These are phyloP conservation scores for Wickerhamiella sorbophila DNA, from an alignment of 805 yeast species.

Conservation along the genomic window DNA sequence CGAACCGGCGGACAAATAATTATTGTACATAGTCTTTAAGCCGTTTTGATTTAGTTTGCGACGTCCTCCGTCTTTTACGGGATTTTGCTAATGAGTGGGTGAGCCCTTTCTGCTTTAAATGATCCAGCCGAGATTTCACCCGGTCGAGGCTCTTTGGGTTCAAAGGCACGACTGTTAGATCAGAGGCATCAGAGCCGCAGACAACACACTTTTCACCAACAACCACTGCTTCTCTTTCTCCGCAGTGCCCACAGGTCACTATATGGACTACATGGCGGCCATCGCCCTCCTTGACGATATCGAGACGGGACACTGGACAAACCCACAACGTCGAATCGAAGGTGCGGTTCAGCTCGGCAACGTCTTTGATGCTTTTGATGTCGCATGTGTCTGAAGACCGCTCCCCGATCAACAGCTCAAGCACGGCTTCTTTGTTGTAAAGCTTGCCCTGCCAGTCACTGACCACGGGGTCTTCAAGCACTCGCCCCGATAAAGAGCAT, in stretches of 20 bases:
- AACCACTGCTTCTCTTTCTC: slow-evolving; percentile 8
- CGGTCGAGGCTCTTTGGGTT: neutral
- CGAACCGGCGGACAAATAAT: neutral
- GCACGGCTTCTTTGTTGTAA: slow-evolving; percentile 46
- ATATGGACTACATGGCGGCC: slow-evolving; percentile 25
- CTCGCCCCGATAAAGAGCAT: slow-evolving; percentile 35
- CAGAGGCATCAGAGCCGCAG: neutral
- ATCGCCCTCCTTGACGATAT: slow-evolving; percentile 23
- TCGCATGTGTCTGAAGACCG: slow-evolving; percentile 23
- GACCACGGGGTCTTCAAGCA: slow-evolving; percentile 34
- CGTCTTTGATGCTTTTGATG: slow-evolving; percentile 30
- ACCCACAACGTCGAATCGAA: slow-evolving; percentile 19
- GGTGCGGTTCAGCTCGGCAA: slow-evolving; percentile 30
- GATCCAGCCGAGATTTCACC: neutral
- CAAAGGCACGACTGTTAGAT: neutral
- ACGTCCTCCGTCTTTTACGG: too few relatives aligned
- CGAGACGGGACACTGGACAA: slow-evolving; percentile 30
- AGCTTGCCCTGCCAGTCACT: slow-evolving; percentile 56
- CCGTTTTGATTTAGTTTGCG: neutral
- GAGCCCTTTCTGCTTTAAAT: neutral
- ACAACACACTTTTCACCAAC: neutral
- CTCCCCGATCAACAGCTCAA: slow-evolving; percentile 39
- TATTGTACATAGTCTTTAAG: neutral
- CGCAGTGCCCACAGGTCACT: neutral
- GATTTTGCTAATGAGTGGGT: neutral